Conservation (phyloP, 2,329 filamentous ascomycete genomes). For the Diaporthe caulivora region DNA sequence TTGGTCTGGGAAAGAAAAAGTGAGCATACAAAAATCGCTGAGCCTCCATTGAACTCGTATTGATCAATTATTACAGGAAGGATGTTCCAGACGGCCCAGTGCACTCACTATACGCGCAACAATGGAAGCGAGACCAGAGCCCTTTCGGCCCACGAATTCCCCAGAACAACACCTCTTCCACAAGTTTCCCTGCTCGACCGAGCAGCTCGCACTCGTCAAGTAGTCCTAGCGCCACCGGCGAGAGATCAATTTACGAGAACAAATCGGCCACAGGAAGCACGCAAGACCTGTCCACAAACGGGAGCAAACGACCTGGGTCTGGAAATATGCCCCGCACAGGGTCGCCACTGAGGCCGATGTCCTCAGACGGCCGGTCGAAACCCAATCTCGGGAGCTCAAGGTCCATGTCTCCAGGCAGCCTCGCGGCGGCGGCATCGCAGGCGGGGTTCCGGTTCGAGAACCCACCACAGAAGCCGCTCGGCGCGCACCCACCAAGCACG, state of each 20-base stretch:
- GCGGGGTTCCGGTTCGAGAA: constrained; percentile 22
- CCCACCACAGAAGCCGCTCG: background rate
- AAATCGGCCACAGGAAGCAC: constrained; percentile 14
- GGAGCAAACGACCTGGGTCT: background rate
- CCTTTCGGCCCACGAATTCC: constrained; percentile 10
- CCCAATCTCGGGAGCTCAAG: constrained; percentile 14
- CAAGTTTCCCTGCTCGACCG: constrained; percentile 5
- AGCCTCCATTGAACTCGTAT: background rate
- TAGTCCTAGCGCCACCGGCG: background rate
- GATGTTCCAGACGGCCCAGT: constrained; percentile 1
- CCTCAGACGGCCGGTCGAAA: background rate
- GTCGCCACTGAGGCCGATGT: constrained; percentile 12
- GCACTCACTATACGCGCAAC: constrained; percentile 21
- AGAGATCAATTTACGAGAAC: constrained; percentile 10
- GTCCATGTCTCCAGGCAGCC: constrained; percentile 11
- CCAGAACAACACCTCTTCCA: background rate
- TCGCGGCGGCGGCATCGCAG: constrained; percentile 15
- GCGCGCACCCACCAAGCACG: background rate
- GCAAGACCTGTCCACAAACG: constrained; percentile 9
- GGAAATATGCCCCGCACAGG: background rate
- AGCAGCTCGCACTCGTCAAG: constrained; percentile 21
- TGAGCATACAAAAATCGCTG: background rate
- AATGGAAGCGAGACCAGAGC: constrained; percentile 27
- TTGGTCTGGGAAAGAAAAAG: constrained; percentile 22
- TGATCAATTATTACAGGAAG: constrained; percentile 2